phyloP scores from a whole-genome alignment of 2,329 filamentous ascomycete species.

The Nannizziopsis barbatae region DNA sequence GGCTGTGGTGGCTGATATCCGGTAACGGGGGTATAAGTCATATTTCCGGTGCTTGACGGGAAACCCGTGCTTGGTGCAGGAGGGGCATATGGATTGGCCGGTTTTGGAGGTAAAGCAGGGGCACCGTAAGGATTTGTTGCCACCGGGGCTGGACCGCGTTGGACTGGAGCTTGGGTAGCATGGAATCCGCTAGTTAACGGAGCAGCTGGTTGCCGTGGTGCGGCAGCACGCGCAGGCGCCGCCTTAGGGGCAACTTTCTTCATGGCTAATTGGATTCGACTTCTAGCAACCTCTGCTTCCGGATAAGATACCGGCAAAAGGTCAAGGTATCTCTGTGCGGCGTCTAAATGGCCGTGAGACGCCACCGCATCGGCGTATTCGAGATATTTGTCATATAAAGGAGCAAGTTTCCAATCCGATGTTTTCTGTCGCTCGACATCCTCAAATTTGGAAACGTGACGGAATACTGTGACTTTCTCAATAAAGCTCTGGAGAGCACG shows the following conservation, averaged over 20 bases:
- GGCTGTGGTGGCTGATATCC: slow-evolving; percentile 50
- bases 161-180: slow-evolving; percentile 17
- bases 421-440: slow-evolving; percentile 61
- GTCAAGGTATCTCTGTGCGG: slow-evolving; percentile 84
- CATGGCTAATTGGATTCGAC: slow-evolving; percentile 74
- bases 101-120: slow-evolving; percentile 11
- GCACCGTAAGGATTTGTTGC: slow-evolving; percentile 23
- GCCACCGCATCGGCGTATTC: slow-evolving; percentile 96
- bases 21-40: slow-evolving; percentile 28
- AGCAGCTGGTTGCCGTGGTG: slow-evolving; percentile 25
- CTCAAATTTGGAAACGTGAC: slow-evolving; percentile 81
- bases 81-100: slow-evolving; percentile 20
- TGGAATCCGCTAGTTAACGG: slow-evolving; percentile 28
- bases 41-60: slow-evolving; percentile 21
- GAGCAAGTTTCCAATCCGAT: slow-evolving; percentile 76
- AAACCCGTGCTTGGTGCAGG: slow-evolving; percentile 23
- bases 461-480: slow-evolving; percentile 96
- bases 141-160: slow-evolving; percentile 21
- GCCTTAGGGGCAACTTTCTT: slow-evolving; percentile 46
- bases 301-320: slow-evolving; percentile 74
- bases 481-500: slow-evolving; percentile 83
- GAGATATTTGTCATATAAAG: slow-evolving; percentile 86
- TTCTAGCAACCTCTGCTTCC: slow-evolving; percentile 74
- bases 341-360: slow-evolving; percentile 71
- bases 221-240: slow-evolving; percentile 31